Conservation (phyloP, 2,329 filamentous ascomycete species). For the Arthrobotrys sinensis region DNA sequence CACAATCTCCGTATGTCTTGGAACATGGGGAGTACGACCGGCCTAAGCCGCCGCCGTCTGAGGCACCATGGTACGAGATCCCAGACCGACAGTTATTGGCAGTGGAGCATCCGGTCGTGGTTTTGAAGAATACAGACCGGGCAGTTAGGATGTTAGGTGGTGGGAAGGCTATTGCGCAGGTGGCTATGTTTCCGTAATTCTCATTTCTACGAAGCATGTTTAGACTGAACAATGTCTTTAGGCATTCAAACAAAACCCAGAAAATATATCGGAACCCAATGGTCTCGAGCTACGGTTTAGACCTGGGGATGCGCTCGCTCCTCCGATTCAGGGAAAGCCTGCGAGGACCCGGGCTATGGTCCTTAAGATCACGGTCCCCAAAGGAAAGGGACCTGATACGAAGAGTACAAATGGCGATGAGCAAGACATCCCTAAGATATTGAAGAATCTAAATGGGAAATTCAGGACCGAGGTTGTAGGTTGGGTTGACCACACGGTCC, state of each 20-base stretch:
- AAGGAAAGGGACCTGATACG: conserved; percentile 79
- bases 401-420: conserved; percentile 69
- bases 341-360: conserved; percentile 85
- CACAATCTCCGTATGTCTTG: conserved; percentile 5
- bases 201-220: background rate
- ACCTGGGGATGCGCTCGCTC: conserved; percentile 65
- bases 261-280: conserved; percentile 44
- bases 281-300: conserved; percentile 53
- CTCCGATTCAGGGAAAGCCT: conserved; percentile 83
- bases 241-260: conserved; percentile 57
- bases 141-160: conserved; percentile 53
- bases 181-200: conserved; percentile 8
- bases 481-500: conserved; percentile 82
- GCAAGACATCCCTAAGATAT: conserved; percentile 64
- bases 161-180: conserved; percentile 51
- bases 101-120: conserved; percentile 44
- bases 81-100: conserved; percentile 40
- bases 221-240: conserved; percentile 1
- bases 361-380: conserved; percentile 88
- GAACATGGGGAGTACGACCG: conserved; percentile 26
- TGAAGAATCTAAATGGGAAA: conserved; percentile 63
- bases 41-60: conserved; percentile 19
- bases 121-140: conserved; percentile 40
- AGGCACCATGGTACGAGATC: conserved; percentile 54
- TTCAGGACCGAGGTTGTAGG: conserved; percentile 81